A percentile compares a stretch with the other conserved stretches of the same genome.
These are phyloP conservation scores for Chrysosphaeria jannelii DNA, from an alignment of 2,329 filamentous ascomycete genomes.

Conservation along the genomic window DNA sequence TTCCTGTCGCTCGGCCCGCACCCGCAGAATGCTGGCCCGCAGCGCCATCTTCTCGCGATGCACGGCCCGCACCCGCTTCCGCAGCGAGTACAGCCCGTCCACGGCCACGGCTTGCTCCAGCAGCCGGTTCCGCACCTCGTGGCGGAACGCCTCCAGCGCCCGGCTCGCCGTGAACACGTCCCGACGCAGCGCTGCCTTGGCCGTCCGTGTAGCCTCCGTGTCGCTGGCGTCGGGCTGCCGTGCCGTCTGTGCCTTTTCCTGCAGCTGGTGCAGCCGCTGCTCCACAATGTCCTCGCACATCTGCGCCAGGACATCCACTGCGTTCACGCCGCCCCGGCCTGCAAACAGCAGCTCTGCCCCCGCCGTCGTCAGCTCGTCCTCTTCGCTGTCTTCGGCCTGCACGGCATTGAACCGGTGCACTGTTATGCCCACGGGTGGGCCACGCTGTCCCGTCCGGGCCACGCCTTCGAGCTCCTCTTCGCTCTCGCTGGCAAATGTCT, in stretches of 20 bases:
- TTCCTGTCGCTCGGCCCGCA: conserved; percentile 28
- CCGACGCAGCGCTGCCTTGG: conserved; percentile 13
- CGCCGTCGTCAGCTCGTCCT: conserved; percentile 15
- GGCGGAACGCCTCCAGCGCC: conserved; percentile 25
- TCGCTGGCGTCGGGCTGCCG: conserved; percentile 9
- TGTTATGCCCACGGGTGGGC: conserved; percentile 17
- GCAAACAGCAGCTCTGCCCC: conserved; percentile 21
- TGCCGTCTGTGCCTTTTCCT: conserved; percentile 9
- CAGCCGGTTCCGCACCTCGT: conserved; percentile 22
- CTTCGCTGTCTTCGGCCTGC: conserved; percentile 2
- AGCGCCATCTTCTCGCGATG: conserved; percentile 25
- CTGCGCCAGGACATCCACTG: conserved; percentile 29
- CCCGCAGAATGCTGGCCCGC: conserved; percentile 26
- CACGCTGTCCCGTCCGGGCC: conserved; percentile 5
- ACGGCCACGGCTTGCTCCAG: conserved; percentile 30
- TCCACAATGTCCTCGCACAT: conserved; percentile 28
- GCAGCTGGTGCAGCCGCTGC: conserved; percentile 16
- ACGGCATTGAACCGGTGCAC: conserved; percentile 23
- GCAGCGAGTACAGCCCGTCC: conserved; percentile 24
- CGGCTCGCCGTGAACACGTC: conserved; percentile 23
- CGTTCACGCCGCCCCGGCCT: conserved; percentile 24
- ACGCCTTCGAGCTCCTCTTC: conserved; percentile 4
- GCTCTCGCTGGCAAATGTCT: conserved; percentile 2
- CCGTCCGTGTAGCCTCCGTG: conserved; percentile 7
- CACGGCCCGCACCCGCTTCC: conserved; percentile 23